Base-by-base conservation (phyloP, 768 basidiomycete genomes). In the Tricholoma matsutake region DNA sequence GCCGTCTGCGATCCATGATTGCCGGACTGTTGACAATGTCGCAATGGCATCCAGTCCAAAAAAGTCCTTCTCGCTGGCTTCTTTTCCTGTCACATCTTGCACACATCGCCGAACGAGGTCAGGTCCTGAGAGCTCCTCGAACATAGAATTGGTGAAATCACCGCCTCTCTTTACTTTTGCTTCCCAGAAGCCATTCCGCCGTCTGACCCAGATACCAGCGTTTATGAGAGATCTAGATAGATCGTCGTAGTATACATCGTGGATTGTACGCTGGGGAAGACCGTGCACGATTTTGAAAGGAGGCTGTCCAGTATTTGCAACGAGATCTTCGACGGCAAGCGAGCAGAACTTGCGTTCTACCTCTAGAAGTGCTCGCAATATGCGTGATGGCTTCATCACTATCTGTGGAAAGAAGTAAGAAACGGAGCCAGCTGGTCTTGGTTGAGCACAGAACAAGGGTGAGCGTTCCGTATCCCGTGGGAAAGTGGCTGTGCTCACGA, bases 301-400 rank as follows among this genome's bases (percentile, higher is more conserved):
- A 51, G 47, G 47, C 25, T 51, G 47, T 51, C 47, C 47, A 29
- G 47, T 51, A 28, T 51, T 51, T 51, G 47, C 25, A 51, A 51
- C 47, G 47, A 51, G 47, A 29, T 51, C 47, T 51, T 51, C 10
- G 47, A 29, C 47, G 9, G 47, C 47, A 28, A 51, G 47, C 47
- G 47, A 51, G 47, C 25, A 51, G 47, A 51, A 51, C 47, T 51
- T 51, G 47, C 47, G 47, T 51, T 51, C 47, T 51, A 51, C 47
- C 47, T 51, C 47, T 28, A 51, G 47, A 51, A 51, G 25, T 29
- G 47, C 47, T 51, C 47, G 47, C 29, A 29, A 51, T 28, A 51
- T 29, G 47, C 47, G 13, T 51, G 47, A 28, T 51, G 47, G 47
- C 28, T 28, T 51, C 47, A 51, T 51, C 47, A 29, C 47, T 51